Percentiles rank a stretch among this genome's conserved stretches.
Conservation (phyloP, 1,284 basidiomycete genomes). For the Schizopora paradoxa region DNA sequence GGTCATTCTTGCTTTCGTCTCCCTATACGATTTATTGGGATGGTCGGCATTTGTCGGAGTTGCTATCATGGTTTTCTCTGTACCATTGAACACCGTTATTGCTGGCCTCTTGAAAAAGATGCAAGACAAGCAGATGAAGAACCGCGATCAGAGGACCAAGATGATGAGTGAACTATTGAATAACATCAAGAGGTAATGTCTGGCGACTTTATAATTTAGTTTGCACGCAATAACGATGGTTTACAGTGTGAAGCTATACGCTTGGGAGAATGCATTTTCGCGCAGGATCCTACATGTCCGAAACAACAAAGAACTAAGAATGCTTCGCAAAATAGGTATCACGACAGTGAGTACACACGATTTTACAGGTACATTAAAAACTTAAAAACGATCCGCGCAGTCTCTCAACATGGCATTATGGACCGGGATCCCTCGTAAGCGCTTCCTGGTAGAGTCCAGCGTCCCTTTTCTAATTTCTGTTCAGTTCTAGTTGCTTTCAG, state of each 20-base stretch:
- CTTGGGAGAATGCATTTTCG: conserved; percentile 87
- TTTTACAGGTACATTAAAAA: neutral
- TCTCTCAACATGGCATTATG: conserved; percentile 58
- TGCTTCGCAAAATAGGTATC: conserved; percentile 79
- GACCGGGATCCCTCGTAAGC: conserved; percentile 56
- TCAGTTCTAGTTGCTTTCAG: conserved; percentile 44
- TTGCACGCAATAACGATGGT: too few species aligned
- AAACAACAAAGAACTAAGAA: conserved; percentile 80
- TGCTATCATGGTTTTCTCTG: conserved; percentile 80
- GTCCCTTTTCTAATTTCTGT: neutral
- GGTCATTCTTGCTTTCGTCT: conserved; percentile 86
- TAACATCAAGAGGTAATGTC: conserved; percentile 92
- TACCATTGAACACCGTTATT: conserved; percentile 78
- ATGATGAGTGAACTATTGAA: conserved; percentile 80
- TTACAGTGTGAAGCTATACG: conserved; percentile 72
- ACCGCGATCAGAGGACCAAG: conserved; percentile 70
- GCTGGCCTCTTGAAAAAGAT: conserved; percentile 74
- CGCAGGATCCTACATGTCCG: conserved; percentile 69
- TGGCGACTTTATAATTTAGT: too few species aligned
- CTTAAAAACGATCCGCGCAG: conserved; percentile 28
- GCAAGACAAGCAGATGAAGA: conserved; percentile 90
- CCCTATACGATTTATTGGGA: conserved; percentile 83
- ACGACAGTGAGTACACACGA: conserved; percentile 42
- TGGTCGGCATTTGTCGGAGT: conserved; percentile 93
- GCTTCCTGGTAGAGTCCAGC: conserved; percentile 27